Conservation (phyloP, 2,329 filamentous ascomycete species). For the Penicillium verrucosum region DNA sequence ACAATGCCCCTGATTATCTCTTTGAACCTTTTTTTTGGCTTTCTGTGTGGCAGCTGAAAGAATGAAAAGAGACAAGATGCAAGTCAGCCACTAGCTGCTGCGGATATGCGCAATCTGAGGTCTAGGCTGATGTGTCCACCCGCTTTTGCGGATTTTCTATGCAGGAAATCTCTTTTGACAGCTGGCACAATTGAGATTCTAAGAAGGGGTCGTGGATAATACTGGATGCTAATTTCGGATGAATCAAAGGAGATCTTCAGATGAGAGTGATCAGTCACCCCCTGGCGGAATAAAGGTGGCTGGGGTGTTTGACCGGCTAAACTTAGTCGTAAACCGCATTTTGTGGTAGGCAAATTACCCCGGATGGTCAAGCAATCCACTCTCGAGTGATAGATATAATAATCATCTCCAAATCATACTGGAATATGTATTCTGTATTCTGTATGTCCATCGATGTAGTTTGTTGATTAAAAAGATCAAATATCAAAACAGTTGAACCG, state of each 20-base stretch:
- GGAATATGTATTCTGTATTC: neutral
- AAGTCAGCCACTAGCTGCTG: slow-evolving; percentile 25
- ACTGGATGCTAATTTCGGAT: neutral
- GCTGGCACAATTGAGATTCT: neutral
- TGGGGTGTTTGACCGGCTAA: slow-evolving; percentile 11
- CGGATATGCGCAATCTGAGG: slow-evolving; percentile 16
- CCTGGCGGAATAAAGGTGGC: slow-evolving; percentile 22
- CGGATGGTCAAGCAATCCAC: neutral
- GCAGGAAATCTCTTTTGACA: slow-evolving; percentile 9
- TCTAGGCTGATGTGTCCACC: slow-evolving; percentile 19
- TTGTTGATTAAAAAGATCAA: neutral
- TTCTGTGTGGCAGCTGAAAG: slow-evolving; percentile 19
- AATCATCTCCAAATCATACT: neutral
- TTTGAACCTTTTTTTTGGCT: slow-evolving; percentile 5
- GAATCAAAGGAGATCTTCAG: slow-evolving; percentile 1
- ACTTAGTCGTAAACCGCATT: neutral
- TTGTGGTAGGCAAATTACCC: neutral
- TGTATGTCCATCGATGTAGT: neutral
- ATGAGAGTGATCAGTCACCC: neutral
- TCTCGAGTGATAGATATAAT: neutral
- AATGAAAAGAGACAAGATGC: slow-evolving; percentile 20
- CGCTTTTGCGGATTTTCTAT: slow-evolving; percentile 15
- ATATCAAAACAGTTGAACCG: neutral
- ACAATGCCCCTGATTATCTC: neutral
- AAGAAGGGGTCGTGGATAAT: neutral